Percentiles rank a stretch among this genome's conserved stretches.
Conservation (phyloP, 345 rosid genomes). For the Aethionema arabicum region DNA sequence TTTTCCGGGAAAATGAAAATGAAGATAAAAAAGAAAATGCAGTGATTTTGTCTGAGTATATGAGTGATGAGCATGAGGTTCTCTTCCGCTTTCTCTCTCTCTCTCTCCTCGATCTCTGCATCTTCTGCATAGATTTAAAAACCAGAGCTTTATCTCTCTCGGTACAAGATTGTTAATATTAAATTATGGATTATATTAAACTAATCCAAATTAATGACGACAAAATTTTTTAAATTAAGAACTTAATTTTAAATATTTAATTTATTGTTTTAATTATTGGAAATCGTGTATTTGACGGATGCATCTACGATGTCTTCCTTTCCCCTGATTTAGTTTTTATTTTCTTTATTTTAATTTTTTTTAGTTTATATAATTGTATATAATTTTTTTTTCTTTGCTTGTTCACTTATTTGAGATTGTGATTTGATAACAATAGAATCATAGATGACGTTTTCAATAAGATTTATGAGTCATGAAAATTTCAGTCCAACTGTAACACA, state of each 20-base stretch:
- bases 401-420: not conserved
- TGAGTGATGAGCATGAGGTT: constrained; percentile 9
- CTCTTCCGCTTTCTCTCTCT: constrained; percentile 27
- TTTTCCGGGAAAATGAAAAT: constrained; percentile 2
- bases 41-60: constrained; percentile 7
- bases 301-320: constrained; percentile 30
- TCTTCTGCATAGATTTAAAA: constrained; percentile 35
- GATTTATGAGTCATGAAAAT: constrained; percentile 2
- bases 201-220: constrained; percentile 36
- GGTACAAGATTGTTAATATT: constrained; percentile 29
- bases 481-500: too few relatives aligned
- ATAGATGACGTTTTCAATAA: constrained; percentile 14
- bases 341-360: not conserved
- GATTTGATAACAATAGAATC: constrained; percentile 21
- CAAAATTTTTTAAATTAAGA: constrained; percentile 24
- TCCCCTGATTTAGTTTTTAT: constrained; percentile 6
- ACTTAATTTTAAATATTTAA: not conserved
- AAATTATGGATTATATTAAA: constrained; percentile 16
- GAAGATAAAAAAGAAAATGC: constrained; percentile 31
- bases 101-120: constrained; percentile 27
- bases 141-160: constrained; percentile 26
- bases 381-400: not conserved
- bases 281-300: constrained; percentile 57
- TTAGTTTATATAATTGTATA: too few relatives aligned
- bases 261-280: constrained; percentile 26